These are phyloP conservation scores for Oryza longistaminata DNA, from an alignment of 176 grass and related monocot species.

Conservation along the genomic window DNA sequence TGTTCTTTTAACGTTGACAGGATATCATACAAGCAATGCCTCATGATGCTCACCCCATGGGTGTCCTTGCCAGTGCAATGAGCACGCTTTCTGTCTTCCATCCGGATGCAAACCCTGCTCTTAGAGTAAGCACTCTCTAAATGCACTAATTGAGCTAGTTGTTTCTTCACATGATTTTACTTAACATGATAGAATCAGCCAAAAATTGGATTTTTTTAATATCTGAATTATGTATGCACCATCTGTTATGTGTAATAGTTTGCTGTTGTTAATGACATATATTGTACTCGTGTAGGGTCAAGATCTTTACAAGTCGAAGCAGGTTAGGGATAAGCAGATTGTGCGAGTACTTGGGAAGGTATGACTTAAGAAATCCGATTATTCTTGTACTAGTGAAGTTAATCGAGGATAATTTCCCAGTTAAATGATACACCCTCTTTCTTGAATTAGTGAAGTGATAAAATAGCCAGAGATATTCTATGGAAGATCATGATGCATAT, in stretches of 20 bases:
- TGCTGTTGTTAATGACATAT: background rate
- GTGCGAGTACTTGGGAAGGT: constrained; percentile 94
- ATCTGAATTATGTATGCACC: background rate
- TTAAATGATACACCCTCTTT: background rate
- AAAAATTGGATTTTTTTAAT: background rate
- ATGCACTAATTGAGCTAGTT: background rate
- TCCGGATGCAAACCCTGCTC: constrained; percentile 97
- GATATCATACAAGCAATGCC: constrained; percentile 98
- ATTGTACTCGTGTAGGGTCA: constrained; percentile 66
- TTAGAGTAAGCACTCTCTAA: constrained; percentile 62
- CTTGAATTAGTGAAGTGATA: background rate
- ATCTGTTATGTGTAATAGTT: constrained; percentile 6
- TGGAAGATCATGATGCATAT: constrained; percentile 1
- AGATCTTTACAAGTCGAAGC: constrained; percentile 89
- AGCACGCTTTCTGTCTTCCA: constrained; percentile 96
- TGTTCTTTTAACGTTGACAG: constrained; percentile 34
- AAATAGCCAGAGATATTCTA: background rate
- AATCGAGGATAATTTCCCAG: background rate
- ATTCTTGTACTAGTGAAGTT: constrained; percentile 3
- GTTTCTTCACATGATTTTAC: background rate
- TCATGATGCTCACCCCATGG: constrained; percentile 98
- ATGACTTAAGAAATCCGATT: constrained; percentile 27
- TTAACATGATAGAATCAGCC: background rate
- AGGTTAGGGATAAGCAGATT: constrained; percentile 95
- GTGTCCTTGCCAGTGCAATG: constrained; percentile 95